Evolutionary conservation across 2,329 filamentous ascomycete species (phyloP).

Genomic region (Coniochaeta hoffmannii): DNA sequence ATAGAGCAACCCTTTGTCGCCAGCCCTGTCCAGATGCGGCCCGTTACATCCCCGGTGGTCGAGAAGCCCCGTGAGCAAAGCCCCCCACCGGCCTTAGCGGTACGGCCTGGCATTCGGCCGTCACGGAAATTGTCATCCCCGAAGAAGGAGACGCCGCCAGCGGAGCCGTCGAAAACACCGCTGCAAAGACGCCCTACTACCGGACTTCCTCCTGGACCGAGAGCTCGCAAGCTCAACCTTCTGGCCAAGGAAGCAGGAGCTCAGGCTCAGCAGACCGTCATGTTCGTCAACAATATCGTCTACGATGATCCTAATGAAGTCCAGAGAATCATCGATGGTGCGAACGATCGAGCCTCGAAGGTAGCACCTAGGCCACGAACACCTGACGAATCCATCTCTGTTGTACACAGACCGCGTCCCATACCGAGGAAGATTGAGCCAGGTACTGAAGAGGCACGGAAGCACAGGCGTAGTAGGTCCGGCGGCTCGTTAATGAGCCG

Average conservation of each 20-base stretch:
- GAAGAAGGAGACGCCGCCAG: constrained; percentile 18
- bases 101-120: constrained; percentile 19
- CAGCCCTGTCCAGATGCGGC: neutral
- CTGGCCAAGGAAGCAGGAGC: constrained; percentile 18
- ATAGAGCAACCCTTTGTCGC: neutral
- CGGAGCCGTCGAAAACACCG: constrained; percentile 28
- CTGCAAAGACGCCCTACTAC: constrained; percentile 36
- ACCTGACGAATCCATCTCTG: constrained; percentile 21
- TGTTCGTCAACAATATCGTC: constrained; percentile 49
- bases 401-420: constrained; percentile 49
- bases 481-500: constrained; percentile 34
- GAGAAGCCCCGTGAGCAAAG: neutral
- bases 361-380: constrained; percentile 13
- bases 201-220: constrained; percentile 42
- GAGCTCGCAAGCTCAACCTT: constrained; percentile 27
- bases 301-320: constrained; percentile 45
- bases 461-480: constrained; percentile 43
- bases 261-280: constrained; percentile 38
- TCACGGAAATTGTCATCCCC: constrained; percentile 22
- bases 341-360: constrained; percentile 24
- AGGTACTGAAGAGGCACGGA: constrained; percentile 33
- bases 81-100: neutral
- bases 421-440: constrained; percentile 41
- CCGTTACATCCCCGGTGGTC: neutral
- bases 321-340: constrained; percentile 39